A percentile compares a stretch with the other conserved stretches of the same genome.
These are phyloP conservation scores for Corylus heterophylla DNA, from an alignment of 306 rosid genomes.

Conservation along the genomic window DNA sequence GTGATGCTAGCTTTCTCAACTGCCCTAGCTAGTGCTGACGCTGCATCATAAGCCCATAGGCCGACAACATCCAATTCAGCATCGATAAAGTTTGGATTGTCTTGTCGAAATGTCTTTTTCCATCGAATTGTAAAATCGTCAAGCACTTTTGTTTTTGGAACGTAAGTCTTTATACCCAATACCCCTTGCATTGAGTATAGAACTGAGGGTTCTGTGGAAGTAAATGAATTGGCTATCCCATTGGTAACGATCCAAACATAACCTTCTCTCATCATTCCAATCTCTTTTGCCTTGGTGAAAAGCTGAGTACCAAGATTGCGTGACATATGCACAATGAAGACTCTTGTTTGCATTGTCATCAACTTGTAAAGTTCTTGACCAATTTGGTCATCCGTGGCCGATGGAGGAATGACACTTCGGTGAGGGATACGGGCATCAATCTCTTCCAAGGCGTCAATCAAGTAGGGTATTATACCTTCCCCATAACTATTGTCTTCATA, in stretches of 20 bases:
- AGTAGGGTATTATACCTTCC: constrained; percentile 25
- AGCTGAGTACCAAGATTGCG: constrained; percentile 13
- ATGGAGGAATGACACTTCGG: constrained; percentile 21
- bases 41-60: constrained; percentile 65
- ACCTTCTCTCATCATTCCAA: constrained; percentile 47
- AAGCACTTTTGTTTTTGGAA: constrained; percentile 35
- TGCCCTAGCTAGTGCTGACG: constrained; percentile 59
- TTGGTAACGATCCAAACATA: constrained; percentile 48
- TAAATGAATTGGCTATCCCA: constrained; percentile 5
- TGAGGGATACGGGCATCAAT: constrained; percentile 26
- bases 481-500: constrained; percentile 24
- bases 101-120: constrained; percentile 37
- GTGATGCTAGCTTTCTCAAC: constrained; percentile 36
- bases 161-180: constrained; percentile 45
- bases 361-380: constrained; percentile 33
- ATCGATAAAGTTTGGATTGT: constrained; percentile 31
- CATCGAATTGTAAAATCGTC: constrained; percentile 37
- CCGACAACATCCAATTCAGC: constrained; percentile 36
- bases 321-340: constrained; percentile 36
- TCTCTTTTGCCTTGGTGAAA: constrained; percentile 33
- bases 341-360: constrained; percentile 31
- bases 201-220: background rate
- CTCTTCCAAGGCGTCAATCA: constrained; percentile 28
- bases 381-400: constrained; percentile 26
- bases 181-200: constrained; percentile 29